Evolutionary conservation across 768 basidiomycete species (phyloP), one percentile per base, ranked within the genome.

Genomic region (Lactarius vividus): DNA sequence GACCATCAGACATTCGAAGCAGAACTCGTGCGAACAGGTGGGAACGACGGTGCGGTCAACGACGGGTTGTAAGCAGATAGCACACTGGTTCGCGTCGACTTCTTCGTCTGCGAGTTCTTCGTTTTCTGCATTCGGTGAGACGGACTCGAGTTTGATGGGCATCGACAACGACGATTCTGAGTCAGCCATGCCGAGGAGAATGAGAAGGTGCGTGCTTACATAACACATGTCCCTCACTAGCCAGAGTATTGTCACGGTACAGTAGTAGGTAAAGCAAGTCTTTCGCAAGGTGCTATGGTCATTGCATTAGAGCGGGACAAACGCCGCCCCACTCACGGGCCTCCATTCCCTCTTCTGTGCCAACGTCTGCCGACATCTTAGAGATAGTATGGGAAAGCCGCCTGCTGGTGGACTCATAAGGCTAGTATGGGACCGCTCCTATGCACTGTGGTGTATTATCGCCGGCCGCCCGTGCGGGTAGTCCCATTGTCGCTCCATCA

Each of bases 11-110:
- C 95, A 98, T 63, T 92, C 91, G 70, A 96, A 96, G 72, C 95
- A 98, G 73, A 96, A 96, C 72, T 92, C 90, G 79, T 98, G 95
- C 2, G 92, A 90, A 75, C 95, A 97, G 9, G 31, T 31, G 31
- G 94, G 92, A 29, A 96, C 80, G 44, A 96, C 82, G 0, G 94
- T 90, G 54, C 90, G 80, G 77, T 97, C 93, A 16, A 82, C 79
- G 59, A 95, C 79, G 13, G 78, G 66, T 71, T 96, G 92, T 28
- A 98, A 79, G 72, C 95, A 98, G 39, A 98, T 96, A 65, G 89
- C 87, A 73, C 95, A 98, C 70, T 86, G 80, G 28, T 88, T 85
- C 54, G 82, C 83, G 6, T 81, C 79, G 0, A 77, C 74, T 2
- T 80, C 80, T 69, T 29, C 71, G 71, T 20, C 67, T 44, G 23